phyloP scores from a whole-genome alignment of 176 grass and related monocot genomes.

The Avena eriantha region DNA sequence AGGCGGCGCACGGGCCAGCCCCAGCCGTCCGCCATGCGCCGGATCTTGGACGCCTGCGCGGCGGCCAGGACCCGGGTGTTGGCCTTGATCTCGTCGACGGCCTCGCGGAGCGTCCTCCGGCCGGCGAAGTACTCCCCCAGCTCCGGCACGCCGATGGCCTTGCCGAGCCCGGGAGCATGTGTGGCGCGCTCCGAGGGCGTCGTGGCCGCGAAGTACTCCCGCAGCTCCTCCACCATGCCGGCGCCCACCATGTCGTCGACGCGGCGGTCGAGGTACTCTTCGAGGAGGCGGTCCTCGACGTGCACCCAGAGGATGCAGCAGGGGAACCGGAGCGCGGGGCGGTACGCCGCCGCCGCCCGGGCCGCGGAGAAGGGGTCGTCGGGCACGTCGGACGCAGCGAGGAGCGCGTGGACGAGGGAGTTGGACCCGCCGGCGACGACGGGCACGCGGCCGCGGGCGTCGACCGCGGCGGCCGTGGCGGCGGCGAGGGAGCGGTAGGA shows the following conservation, averaged over 20 bases:
- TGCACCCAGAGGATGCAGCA: slow-evolving; percentile 86
- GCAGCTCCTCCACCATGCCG: slow-evolving; percentile 78
- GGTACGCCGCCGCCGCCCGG: background rate
- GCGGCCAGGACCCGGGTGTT: slow-evolving; percentile 66
- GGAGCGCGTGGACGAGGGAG: slow-evolving; percentile 76
- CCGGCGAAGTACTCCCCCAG: slow-evolving; percentile 58
- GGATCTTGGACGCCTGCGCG: slow-evolving; percentile 71
- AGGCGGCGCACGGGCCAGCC: slow-evolving; percentile 63
- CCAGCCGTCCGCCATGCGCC: slow-evolving; percentile 52
- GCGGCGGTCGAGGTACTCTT: slow-evolving; percentile 64
- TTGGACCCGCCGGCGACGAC: slow-evolving; percentile 80
- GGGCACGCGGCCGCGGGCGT: slow-evolving; percentile 34
- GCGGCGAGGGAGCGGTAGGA: slow-evolving; percentile 52
- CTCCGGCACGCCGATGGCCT: slow-evolving; percentile 83
- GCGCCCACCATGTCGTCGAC: slow-evolving; percentile 75
- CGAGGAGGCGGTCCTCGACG: slow-evolving; percentile 56
- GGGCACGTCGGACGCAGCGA: slow-evolving; percentile 42
- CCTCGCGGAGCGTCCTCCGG: background rate
- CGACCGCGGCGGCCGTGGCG: slow-evolving; percentile 26
- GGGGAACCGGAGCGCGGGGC: slow-evolving; percentile 40
- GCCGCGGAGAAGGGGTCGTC: slow-evolving; percentile 41
- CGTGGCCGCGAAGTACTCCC: slow-evolving; percentile 52
- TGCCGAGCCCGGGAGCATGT: slow-evolving; percentile 58
- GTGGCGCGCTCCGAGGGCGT: slow-evolving; percentile 20
- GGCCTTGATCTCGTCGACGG: slow-evolving; percentile 69